phyloP scores from a whole-genome alignment of 2,329 filamentous ascomycete genomes.

The Lecanicillium sp. region DNA sequence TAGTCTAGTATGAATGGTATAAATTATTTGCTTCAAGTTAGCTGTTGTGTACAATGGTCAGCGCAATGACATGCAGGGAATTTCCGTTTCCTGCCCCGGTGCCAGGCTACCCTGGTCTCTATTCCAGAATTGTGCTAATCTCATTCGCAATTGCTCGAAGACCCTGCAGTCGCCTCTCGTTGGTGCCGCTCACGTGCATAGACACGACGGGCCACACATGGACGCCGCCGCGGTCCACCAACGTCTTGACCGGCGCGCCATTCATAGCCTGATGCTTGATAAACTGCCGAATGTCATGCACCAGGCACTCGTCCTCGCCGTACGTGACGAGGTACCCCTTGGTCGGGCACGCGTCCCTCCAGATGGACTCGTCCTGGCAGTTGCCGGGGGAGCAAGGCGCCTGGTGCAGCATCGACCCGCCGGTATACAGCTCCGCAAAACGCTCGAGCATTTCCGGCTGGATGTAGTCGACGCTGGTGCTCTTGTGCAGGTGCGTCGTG shows the following conservation, averaged over 20 bases:
- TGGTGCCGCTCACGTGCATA: slow-evolving; percentile 43
- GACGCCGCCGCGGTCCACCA: slow-evolving; percentile 58
- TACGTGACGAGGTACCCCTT: slow-evolving; percentile 63
- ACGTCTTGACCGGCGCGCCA: slow-evolving; percentile 43
- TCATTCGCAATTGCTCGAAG: slow-evolving; percentile 33
- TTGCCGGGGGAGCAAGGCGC: slow-evolving; percentile 55
- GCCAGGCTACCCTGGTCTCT: no score
- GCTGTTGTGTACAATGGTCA: no score
- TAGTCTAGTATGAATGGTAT: no score
- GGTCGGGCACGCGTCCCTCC: slow-evolving; percentile 57
- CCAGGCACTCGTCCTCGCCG: slow-evolving; percentile 71
- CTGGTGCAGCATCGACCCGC: slow-evolving; percentile 28
- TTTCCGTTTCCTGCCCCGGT: no score
- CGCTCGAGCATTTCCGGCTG: slow-evolving; percentile 57
- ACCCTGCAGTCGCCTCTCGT: slow-evolving; percentile 43
- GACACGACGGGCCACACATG: slow-evolving; percentile 77
- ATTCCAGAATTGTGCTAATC: slow-evolving; percentile 24
- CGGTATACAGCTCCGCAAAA: slow-evolving; percentile 62
- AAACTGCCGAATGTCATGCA: slow-evolving; percentile 58
- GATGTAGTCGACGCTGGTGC: slow-evolving; percentile 69
- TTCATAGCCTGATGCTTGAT: slow-evolving; percentile 45
- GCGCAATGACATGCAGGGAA: no score
- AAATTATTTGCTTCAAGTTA: no score
- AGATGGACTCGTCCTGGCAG: slow-evolving; percentile 58
- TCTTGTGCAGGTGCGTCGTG: slow-evolving; percentile 56